Conservation (phyloP, 169 alveolate genomes). For the Eimeria praecox region DNA sequence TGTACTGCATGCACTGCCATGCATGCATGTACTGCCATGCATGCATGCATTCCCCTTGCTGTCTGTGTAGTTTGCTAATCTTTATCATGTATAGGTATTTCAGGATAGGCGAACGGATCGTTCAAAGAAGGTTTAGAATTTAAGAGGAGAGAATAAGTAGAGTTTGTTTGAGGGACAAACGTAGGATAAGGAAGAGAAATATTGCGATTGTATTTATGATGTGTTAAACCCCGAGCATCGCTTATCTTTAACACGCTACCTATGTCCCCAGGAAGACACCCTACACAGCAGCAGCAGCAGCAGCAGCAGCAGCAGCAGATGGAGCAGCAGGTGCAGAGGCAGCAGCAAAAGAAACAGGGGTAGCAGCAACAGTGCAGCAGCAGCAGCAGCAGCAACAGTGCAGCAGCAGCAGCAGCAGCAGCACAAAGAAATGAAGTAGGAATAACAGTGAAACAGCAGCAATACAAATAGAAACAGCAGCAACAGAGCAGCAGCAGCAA, state of each 20-base stretch:
- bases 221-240: constrained; percentile 92
- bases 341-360: not conserved
- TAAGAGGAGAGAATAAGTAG: constrained; percentile 83
- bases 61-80: constrained; percentile 14
- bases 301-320: constrained; percentile 36
- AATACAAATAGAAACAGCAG: too few relatives aligned
- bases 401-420: not conserved
- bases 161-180: constrained; percentile 86
- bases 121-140: constrained; percentile 83
- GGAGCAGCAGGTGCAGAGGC: too few relatives aligned
- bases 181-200: constrained; percentile 87
- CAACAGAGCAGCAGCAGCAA: not conserved
- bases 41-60: too few relatives aligned
- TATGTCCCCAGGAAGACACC: constrained; percentile 85
- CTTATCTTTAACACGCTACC: constrained; percentile 91
- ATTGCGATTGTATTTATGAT: constrained; percentile 85
- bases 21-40: too few relatives aligned
- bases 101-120: constrained; percentile 88
- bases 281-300: constrained; percentile 71
- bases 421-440: not conserved
- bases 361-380: not conserved
- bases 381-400: not conserved
- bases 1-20: too few relatives aligned
- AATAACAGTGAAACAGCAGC: too few relatives aligned
- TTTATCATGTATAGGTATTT: constrained; percentile 86